Base-by-base conservation (phyloP, 202 grass and related monocot species). In the Panicum virgatum region DNA sequence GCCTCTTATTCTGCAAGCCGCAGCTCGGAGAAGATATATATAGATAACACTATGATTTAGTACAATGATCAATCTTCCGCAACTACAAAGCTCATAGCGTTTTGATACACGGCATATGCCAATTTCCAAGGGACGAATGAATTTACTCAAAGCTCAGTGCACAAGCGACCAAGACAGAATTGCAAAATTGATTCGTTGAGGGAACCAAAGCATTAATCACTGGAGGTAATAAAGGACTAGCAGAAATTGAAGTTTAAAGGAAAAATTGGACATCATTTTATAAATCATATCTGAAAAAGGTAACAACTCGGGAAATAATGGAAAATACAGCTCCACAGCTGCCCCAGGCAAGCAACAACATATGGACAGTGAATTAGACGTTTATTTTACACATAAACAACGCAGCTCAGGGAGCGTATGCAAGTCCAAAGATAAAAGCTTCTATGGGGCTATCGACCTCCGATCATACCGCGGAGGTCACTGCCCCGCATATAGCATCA, bases 341-440 rank as follows among this genome's bases (percentile, higher is more conserved):
- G 51, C 62, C 44, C 69, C 44, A 51, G 53, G 53, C 5, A 83
- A 75, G 32, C 61, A 75, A 82, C 83, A 86, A 62, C 30, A 77
- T 80, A 90, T 83, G 13, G 54, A 80, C 84, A 90, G 16, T 29
- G 66, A 85, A 14, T 69, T 62, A 74, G 61, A 86, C 69, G 60
- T 83, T 34, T 34, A 86, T 70, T 69, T 56, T 76, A 79, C 88
- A 90, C 44, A 80, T 90, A 80, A 90, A 80, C 68, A 71, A 81
- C 8, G 7, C 45, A 4, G 52, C 37, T 32, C 64, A 5, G 40
- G 5, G 43, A 20, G 14, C 48, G 23, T 61, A 75, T 69, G 42
- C 59, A 86, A 75, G 68, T 86, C 51, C 37, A 73, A 79, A 34
- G 69, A 75, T 50, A 72, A 86, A 86, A 76, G 11, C 62, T 64